phyloP scores from a whole-genome alignment of 2,329 filamentous ascomycete species.

The Trichoderma sp. region DNA sequence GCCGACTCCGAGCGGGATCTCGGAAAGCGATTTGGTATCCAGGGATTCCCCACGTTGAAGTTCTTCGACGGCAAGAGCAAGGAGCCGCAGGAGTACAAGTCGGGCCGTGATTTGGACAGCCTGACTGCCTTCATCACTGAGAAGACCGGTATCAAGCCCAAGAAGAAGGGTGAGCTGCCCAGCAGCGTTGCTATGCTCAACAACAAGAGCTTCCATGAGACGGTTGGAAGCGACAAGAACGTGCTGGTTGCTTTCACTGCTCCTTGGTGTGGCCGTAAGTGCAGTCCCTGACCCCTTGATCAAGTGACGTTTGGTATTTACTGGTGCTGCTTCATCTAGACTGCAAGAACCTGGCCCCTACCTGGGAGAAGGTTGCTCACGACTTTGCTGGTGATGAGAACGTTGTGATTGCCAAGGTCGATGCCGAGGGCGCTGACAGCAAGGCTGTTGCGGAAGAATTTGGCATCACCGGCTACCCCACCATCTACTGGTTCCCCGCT shows the following conservation, averaged over 20 bases:
- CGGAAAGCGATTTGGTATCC: constrained; percentile 81
- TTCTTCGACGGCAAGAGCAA: constrained; percentile 96
- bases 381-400: constrained; percentile 75
- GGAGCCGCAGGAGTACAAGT: constrained; percentile 78
- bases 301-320: constrained; percentile 3
- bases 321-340: constrained; percentile 51
- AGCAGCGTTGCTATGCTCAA: constrained; percentile 78
- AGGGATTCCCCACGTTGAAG: constrained; percentile 96
- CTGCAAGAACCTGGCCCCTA: constrained; percentile 91
- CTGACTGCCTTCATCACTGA: constrained; percentile 76
- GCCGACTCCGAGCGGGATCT: constrained; percentile 84
- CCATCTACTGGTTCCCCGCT: constrained; percentile 95
- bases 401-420: constrained; percentile 90
- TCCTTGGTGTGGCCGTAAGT: constrained; percentile 95
- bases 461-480: constrained; percentile 84
- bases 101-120: constrained; percentile 83
- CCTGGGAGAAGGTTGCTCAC: constrained; percentile 81
- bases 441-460: constrained; percentile 75
- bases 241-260: constrained; percentile 96
- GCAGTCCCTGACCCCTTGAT: background rate
- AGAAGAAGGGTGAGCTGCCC: constrained; percentile 68
- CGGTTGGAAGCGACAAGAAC: constrained; percentile 80
- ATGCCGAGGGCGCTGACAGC: constrained; percentile 83
- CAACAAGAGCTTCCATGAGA: constrained; percentile 72
- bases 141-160: constrained; percentile 81